Conservation (phyloP, 2,329 filamentous ascomycete species). For the Clonostachys chloroleuca region DNA sequence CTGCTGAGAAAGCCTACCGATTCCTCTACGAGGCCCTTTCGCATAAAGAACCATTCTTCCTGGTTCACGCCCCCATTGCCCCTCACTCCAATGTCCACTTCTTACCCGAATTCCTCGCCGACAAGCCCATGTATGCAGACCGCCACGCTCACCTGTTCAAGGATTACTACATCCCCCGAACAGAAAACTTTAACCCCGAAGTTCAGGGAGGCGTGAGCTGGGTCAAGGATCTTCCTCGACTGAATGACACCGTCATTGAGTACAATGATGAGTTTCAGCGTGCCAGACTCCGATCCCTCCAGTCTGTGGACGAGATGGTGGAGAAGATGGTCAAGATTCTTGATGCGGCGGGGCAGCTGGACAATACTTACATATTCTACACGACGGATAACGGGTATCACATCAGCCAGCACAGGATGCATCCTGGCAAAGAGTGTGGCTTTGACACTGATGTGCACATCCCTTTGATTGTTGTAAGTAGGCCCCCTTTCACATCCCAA, state of each 20-base stretch:
- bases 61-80: constrained; percentile 43
- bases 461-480: constrained; percentile 32
- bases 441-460: constrained; percentile 49
- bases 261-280: constrained; percentile 33
- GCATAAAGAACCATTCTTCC: constrained; percentile 45
- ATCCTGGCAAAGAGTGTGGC: constrained; percentile 45
- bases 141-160: constrained; percentile 58
- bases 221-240: constrained; percentile 28
- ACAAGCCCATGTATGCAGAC: constrained; percentile 24
- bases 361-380: constrained; percentile 45
- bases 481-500: constrained; percentile 10
- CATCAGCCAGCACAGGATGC: constrained; percentile 45
- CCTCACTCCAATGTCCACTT: constrained; percentile 22
- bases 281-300: constrained; percentile 30
- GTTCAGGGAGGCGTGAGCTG: constrained; percentile 33
- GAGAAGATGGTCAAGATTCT: constrained; percentile 25
- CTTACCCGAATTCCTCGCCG: neutral
- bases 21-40: constrained; percentile 47
- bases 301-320: constrained; percentile 38
- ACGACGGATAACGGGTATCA: constrained; percentile 50
- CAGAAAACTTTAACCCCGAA: constrained; percentile 58
- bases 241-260: constrained; percentile 20
- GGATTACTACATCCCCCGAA: constrained; percentile 56
- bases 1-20: constrained; percentile 41
- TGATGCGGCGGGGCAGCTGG: constrained; percentile 18